Base-by-base conservation (phyloP, 495 filamentous ascomycete genomes). In the Neurospora sp. region DNA sequence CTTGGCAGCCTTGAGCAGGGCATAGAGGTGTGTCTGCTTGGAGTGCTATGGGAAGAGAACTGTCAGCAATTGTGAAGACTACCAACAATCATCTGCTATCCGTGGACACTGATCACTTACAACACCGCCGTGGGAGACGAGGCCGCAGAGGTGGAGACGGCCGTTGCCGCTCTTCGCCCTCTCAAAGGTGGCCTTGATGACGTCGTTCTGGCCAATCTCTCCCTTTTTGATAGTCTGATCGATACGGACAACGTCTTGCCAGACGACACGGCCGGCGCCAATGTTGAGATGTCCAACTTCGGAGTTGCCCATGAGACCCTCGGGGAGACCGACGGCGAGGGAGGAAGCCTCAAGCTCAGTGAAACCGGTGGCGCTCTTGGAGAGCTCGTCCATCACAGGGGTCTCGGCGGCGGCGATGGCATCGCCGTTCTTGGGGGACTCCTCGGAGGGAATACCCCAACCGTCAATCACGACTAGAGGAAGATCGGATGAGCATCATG, bases 231-330 rank as follows among this genome's bases (percentile, higher is more conserved):
- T 89, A 21, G 92, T 92, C 84, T 92, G 91, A 83, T 98, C 96
- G 83, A 99, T 99, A 78, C 96, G 92, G 73, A 99, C 96, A 74
- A 96, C 97, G 85, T 99, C 96, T 83, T 99, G 96, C 96, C 96
- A 99, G 77, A 99, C 96, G 48, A 99, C 96, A 82, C 96, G 88
- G 59, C 96, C 96, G 74, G 96, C 96, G 79, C 96, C 96, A 83
- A 99, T 98, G 86, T 99, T 99, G 83, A 99, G 83, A 83, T 99
- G 96, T 43, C 96, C 96, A 77, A 99, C 96, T 83, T 99, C 96
- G 80, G 92, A 96, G 85, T 99, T 99, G 42, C 96, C 96, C 96
- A 99, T 99, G 73, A 99, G 86, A 45, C 96, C 96, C 80, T 99
- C 95, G 24, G 96, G 96, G 62, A 99, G 86, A 59, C 96, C 96